A percentile compares a stretch with the other conserved stretches of the same genome.
phyloP scores from a whole-genome alignment of 768 basidiomycete genomes.

The Mycena kentingensis region DNA sequence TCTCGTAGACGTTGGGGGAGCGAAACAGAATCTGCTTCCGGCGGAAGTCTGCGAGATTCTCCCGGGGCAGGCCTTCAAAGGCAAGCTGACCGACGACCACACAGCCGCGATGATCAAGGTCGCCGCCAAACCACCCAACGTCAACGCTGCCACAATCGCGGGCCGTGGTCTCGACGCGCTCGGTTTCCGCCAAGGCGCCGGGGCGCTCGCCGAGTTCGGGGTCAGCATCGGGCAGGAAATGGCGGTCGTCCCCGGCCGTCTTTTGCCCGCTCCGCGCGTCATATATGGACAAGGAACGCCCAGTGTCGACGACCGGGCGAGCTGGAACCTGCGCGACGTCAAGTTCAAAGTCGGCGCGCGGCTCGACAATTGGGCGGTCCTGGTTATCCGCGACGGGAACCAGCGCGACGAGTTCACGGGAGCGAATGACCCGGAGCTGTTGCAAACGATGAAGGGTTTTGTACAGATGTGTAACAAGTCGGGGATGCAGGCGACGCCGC shows the following conservation, averaged over 20 bases:
- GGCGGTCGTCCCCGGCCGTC: conserved; percentile 70
- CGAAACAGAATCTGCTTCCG: conserved; percentile 55
- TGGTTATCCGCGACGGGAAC: conserved; percentile 65
- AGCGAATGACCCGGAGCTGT: conserved; percentile 55
- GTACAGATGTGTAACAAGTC: conserved; percentile 59
- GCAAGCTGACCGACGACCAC: conserved; percentile 67
- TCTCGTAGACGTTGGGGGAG: conserved; percentile 60
- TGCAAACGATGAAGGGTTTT: conserved; percentile 51
- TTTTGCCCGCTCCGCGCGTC: conserved; percentile 62
- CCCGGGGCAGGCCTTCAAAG: conserved; percentile 68
- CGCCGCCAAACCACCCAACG: conserved; percentile 71
- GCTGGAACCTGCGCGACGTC: conserved; percentile 74
- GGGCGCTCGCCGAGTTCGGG: conserved; percentile 58
- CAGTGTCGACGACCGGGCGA: conserved; percentile 61
- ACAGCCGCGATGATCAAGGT: conserved; percentile 72
- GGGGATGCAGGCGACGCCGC: conserved; percentile 61
- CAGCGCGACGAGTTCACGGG: conserved; percentile 60
- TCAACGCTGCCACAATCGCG: conserved; percentile 67
- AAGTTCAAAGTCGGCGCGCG: conserved; percentile 61
- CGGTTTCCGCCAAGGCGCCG: conserved; percentile 49
- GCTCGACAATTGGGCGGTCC: conserved; percentile 66
- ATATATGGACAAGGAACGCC: conserved; percentile 54
- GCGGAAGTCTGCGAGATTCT: conserved; percentile 75
- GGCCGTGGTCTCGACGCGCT: conserved; percentile 61
- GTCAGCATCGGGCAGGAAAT: conserved; percentile 61